These are phyloP conservation scores for Cyberlindnera bimundalis DNA, from an alignment of 805 yeast genomes.

Conservation along the genomic window DNA sequence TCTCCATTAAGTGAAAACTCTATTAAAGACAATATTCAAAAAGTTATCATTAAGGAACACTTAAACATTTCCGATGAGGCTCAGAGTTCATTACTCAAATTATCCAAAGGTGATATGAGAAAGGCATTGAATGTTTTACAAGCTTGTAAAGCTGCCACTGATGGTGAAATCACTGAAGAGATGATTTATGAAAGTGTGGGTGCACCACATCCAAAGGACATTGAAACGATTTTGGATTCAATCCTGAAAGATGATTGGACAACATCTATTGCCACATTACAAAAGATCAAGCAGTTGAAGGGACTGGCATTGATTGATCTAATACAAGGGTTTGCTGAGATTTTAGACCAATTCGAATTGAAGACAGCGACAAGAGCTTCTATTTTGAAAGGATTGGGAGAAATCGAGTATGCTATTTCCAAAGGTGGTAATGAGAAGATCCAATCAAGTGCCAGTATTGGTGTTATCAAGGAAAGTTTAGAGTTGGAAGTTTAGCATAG, in stretches of 20 bases:
- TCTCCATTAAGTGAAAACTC: conserved; percentile 73
- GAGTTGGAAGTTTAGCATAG: conserved; percentile 33
- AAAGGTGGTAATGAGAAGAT: conserved; percentile 91
- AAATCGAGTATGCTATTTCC: conserved; percentile 86
- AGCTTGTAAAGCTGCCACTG: conserved; percentile 82
- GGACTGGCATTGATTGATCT: conserved; percentile 91
- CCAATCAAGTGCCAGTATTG: conserved; percentile 87
- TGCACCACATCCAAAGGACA: conserved; percentile 86
- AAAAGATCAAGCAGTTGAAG: conserved; percentile 59
- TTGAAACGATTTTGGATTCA: conserved; percentile 70
- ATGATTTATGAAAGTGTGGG: conserved; percentile 95
- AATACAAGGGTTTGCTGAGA: conserved; percentile 69
- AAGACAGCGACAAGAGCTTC: conserved; percentile 56
- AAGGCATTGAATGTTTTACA: conserved; percentile 89
- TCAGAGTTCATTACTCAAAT: conserved; percentile 55
- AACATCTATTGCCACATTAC: conserved; percentile 64
- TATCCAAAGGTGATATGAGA: conserved; percentile 97
- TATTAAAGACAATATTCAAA: conserved; percentile 59
- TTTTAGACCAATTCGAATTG: conserved; percentile 66
- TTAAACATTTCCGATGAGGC: conserved; percentile 60
- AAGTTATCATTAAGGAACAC: conserved; percentile 68
- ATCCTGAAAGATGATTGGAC: conserved; percentile 88
- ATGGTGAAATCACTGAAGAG: conserved; percentile 58
- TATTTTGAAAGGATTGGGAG: conserved; percentile 70
- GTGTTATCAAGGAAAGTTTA: conserved; percentile 61